These are phyloP conservation scores for Pleurotus cornucopiae DNA, from an alignment of 768 basidiomycete genomes.

Conservation along the genomic window DNA sequence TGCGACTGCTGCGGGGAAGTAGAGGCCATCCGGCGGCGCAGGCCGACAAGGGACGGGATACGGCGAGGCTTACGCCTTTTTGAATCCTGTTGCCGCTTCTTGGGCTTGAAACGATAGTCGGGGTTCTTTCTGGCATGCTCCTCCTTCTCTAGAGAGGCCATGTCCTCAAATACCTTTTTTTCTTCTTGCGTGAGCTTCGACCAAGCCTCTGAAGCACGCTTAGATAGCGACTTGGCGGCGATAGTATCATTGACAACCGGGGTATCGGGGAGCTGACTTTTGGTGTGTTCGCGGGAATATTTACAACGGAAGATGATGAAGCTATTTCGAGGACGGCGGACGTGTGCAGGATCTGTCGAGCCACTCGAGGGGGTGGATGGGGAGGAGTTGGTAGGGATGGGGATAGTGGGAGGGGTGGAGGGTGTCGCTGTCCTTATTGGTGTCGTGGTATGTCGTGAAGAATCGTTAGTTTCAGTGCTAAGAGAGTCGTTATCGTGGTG, in stretches of 20 bases:
- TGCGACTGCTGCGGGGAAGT: background rate
- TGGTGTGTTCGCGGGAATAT: conserved; percentile 44
- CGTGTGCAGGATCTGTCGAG: conserved; percentile 44
- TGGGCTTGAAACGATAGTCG: conserved; percentile 60
- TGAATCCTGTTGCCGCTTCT: conserved; percentile 30
- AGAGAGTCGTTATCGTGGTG: background rate
- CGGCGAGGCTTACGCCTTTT: conserved; percentile 8
- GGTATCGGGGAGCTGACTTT: conserved; percentile 25
- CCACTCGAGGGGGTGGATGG: conserved; percentile 29
- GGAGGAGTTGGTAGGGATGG: conserved; percentile 31
- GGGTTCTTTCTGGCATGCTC: conserved; percentile 58
- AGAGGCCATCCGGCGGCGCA: conserved; percentile 12
- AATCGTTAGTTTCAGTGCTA: background rate
- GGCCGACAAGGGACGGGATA: conserved; percentile 19
- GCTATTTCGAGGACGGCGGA: conserved; percentile 64
- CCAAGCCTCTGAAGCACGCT: conserved; percentile 78
- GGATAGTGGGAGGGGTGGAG: conserved; percentile 35
- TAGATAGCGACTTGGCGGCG: conserved; percentile 60
- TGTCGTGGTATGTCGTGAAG: conserved; percentile 2
- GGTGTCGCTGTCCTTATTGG: background rate
- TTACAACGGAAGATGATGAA: conserved; percentile 75
- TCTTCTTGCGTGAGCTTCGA: conserved; percentile 45
- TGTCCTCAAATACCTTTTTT: conserved; percentile 42
- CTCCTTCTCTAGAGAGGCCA: conserved; percentile 53
- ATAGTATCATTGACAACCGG: conserved; percentile 25